Evolutionary conservation across 1,139 yeast species (phyloP), one percentile per base, ranked within the genome.

Genomic region (Yarrowia galli): DNA sequence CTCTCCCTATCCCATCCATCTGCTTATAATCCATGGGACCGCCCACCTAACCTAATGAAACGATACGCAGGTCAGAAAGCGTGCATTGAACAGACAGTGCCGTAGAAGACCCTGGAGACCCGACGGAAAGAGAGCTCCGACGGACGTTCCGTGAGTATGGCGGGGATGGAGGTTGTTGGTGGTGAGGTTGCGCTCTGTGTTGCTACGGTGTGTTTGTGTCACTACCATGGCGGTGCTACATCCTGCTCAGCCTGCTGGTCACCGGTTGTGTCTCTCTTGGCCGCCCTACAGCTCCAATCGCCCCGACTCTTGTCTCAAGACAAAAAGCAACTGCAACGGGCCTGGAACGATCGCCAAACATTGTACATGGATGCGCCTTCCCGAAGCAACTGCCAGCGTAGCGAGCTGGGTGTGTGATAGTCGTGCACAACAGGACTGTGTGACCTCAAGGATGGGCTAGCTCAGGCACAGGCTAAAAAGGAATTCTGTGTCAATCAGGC

Each of bases 311-410:
- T 28, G 36, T 28, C 36, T n/a, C 38, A 28, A 12, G 22, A 7
- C 12, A 35, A 53, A 53, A 53, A 53, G 58, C 58, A 53, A 53
- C 42, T 22, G 22, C 58, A 53, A 53, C 58, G 58, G 58, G 56
- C 56, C 56, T 36, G 58, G 43, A 51, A 49, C 36, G 60, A 54
- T 54, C 58, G 58, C 42, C 60, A 16, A 36, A 16, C 40, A 16
- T n/a, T 28, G 35, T 38, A 54, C 60, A 54, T 54, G 45, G 43
- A 54, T 54, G 60, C 60, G 60, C 60, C 60, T 54, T 54, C 60
- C 60, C 60, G 60, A 54, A 54, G 60, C 60, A 54, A 54, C 60
- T 6, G 20, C 18, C 13, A 8, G 40, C 9, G 42, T 23, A 3
- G 49, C n/a, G 32, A 22, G 48, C n/a, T n/a, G n/a, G n/a, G n/a